These are phyloP conservation scores for Petrea volubilis DNA, from an alignment of 257 asterid species.

Conservation along the genomic window DNA sequence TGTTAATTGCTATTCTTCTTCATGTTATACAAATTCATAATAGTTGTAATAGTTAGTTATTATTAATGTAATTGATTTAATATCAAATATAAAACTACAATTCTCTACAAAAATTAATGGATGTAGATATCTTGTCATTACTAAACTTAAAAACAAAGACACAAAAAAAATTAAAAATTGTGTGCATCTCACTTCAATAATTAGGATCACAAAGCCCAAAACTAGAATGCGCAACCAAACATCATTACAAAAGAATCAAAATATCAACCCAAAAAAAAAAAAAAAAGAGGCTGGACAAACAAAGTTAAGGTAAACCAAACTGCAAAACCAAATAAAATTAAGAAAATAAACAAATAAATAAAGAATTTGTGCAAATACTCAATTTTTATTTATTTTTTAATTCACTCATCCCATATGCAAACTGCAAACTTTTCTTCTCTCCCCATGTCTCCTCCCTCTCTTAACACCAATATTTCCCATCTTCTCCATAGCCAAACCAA, in stretches of 20 bases:
- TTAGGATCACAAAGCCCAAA: not conserved
- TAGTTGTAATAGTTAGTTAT: too few species aligned
- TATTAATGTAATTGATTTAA: too few species aligned
- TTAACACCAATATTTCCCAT: conserved; percentile 94
- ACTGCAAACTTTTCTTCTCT: conserved; percentile 70
- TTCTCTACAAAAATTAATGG: too few species aligned
- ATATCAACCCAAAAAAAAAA: not conserved
- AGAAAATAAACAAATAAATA: not conserved
- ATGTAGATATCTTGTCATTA: too few species aligned
- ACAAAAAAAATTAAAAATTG: too few species aligned
- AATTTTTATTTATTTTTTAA: not conserved
- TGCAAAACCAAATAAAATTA: conserved; percentile 9
- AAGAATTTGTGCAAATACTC: not conserved
- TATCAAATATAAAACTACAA: too few species aligned
- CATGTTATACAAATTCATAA: too few species aligned
- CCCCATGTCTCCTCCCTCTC: conserved; percentile 82
- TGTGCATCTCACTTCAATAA: too few species aligned
- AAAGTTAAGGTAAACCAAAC: too few species aligned
- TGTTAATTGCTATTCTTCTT: too few species aligned
- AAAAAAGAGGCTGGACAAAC: not conserved
- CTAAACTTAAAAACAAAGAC: too few species aligned
- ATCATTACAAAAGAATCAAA: conserved; percentile 32
- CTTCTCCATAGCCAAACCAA: conserved; percentile 84
- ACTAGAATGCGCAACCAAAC: not conserved
- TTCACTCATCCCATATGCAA: conserved; percentile 38